Conservation (phyloP, 2,329 filamentous ascomycete species). For the Aspergillus calidoustus region DNA sequence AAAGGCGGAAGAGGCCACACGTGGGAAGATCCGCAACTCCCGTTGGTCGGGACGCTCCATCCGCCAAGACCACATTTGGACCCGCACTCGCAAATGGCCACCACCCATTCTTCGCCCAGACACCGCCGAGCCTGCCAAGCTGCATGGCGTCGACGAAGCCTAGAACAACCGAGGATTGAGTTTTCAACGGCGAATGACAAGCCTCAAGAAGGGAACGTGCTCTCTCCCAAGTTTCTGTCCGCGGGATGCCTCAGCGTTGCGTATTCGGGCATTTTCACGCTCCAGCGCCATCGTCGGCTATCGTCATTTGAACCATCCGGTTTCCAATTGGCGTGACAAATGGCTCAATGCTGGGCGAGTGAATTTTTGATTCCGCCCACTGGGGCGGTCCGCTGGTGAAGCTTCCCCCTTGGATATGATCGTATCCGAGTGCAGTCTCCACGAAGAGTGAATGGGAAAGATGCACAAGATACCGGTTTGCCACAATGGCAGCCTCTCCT, state of each 20-base stretch:
- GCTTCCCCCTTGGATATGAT: background rate
- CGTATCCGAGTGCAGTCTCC: background rate
- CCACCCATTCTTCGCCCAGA: background rate
- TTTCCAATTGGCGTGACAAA: background rate
- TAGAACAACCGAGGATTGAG: background rate
- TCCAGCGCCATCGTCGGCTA: background rate
- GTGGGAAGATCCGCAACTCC: background rate
- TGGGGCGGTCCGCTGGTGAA: background rate
- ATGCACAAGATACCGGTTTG: background rate
- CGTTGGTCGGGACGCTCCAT: background rate
- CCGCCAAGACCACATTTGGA: background rate
- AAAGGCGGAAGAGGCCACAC: background rate
- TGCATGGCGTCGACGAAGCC: background rate
- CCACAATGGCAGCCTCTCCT: background rate
- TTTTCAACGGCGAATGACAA: background rate
- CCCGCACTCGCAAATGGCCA: background rate
- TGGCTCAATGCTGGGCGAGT: background rate
- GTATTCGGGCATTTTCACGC: background rate
- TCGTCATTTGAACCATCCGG: background rate
- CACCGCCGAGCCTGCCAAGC: background rate
- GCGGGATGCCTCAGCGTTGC: background rate
- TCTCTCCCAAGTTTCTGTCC: background rate
- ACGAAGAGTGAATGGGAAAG: background rate
- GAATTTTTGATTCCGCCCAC: background rate
- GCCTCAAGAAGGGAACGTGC: background rate